Conservation (phyloP, 1,284 basidiomycete species). For the Microbotryomycetes sp. region DNA sequence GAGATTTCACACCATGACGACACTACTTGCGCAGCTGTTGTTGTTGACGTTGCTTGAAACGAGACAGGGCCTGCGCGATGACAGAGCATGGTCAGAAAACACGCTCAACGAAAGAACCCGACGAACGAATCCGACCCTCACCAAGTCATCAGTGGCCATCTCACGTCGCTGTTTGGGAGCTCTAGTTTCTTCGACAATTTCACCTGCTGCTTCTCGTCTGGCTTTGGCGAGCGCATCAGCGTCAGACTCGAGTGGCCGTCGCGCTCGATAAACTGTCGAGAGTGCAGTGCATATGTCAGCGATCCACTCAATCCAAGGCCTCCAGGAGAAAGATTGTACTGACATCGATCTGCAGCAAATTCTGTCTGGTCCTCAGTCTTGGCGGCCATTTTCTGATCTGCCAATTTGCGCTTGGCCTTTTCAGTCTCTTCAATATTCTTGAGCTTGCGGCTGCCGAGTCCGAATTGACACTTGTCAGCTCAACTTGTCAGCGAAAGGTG, state of each 20-base stretch:
- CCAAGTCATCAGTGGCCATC: conserved; percentile 84
- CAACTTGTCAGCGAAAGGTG: background rate
- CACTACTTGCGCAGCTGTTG: too few relatives aligned
- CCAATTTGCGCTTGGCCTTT: conserved; percentile 78
- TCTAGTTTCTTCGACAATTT: conserved; percentile 38
- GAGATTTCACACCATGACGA: too few relatives aligned
- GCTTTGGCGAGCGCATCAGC: conserved; percentile 78
- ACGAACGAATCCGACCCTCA: too few relatives aligned
- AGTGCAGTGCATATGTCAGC: background rate
- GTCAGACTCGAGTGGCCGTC: conserved; percentile 70
- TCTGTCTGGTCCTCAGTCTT: conserved; percentile 55
- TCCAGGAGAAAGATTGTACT: conserved; percentile 39
- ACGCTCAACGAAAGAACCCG: too few relatives aligned
- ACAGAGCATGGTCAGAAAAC: too few relatives aligned
- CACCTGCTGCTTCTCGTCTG: conserved; percentile 69
- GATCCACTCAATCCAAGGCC: background rate
- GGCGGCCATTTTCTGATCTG: conserved; percentile 57
- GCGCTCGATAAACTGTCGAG: conserved; percentile 68
- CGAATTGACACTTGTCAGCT: too few relatives aligned
- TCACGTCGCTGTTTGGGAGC: conserved; percentile 49
- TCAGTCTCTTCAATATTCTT: conserved; percentile 96
- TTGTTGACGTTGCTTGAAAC: conserved; percentile 74
- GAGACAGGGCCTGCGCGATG: conserved; percentile 62
- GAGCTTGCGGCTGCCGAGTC: conserved; percentile 61
- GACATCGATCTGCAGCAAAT: conserved; percentile 75